A percentile compares a stretch with the other conserved stretches of the same genome.
Conservation (phyloP, 495 filamentous ascomycete species). For the Cenococcum geophilum region DNA sequence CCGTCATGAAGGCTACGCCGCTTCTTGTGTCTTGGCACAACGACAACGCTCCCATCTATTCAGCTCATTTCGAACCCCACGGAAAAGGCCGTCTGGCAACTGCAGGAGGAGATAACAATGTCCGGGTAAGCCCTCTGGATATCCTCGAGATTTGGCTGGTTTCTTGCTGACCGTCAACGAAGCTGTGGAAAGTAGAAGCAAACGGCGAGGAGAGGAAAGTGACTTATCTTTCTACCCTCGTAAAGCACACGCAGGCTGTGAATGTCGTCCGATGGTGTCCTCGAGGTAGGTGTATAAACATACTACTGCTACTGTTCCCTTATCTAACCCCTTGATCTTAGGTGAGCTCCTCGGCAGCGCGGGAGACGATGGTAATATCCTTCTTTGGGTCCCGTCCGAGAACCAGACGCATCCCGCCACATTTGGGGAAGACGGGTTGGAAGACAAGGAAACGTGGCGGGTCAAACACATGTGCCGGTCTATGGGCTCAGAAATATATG, state of each 20-base stretch:
- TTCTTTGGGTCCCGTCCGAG: slow-evolving; percentile 91
- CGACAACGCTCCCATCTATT: slow-evolving; percentile 89
- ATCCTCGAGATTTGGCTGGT: neutral
- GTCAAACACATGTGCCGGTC: slow-evolving; percentile 97
- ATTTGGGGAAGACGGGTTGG: slow-evolving; percentile 76
- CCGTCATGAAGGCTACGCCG: slow-evolving; percentile 77
- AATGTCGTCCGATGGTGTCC: slow-evolving; percentile 97
- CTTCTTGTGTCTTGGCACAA: slow-evolving; percentile 93
- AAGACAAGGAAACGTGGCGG: slow-evolving; percentile 96
- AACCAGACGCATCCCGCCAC: slow-evolving; percentile 52
- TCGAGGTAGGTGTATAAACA: slow-evolving; percentile 53
- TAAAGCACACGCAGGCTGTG: slow-evolving; percentile 93
- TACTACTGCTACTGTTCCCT: slow-evolving; percentile 14
- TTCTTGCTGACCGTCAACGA: slow-evolving; percentile 36
- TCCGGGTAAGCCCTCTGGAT: slow-evolving; percentile 60
- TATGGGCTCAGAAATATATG: slow-evolving; percentile 85
- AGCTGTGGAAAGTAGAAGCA: slow-evolving; percentile 86
- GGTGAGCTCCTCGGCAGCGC: slow-evolving; percentile 91
- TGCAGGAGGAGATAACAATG: slow-evolving; percentile 93
- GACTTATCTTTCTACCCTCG: slow-evolving; percentile 81
- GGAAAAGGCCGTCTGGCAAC: slow-evolving; percentile 91
- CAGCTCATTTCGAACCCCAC: slow-evolving; percentile 89
- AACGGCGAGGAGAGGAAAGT: slow-evolving; percentile 84
- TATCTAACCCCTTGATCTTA: slow-evolving; percentile 32
- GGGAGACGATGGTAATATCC: slow-evolving; percentile 93